Conservation (phyloP, 2,329 filamentous ascomycete genomes). For the Aspergillus sp. region DNA sequence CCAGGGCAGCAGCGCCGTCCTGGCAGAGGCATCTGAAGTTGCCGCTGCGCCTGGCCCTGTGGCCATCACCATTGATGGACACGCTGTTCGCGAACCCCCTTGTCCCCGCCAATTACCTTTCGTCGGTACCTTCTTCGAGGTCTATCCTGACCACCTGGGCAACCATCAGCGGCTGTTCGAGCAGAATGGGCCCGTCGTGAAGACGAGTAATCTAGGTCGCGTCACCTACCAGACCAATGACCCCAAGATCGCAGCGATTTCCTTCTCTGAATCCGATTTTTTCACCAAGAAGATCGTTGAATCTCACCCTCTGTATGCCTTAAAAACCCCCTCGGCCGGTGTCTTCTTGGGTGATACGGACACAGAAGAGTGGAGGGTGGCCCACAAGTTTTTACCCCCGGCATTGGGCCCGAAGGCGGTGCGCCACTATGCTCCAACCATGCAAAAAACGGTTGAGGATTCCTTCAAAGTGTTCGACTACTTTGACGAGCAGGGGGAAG, state of each 20-base stretch:
- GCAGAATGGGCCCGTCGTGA: conserved; percentile 53
- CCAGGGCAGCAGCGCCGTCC: conserved; percentile 9
- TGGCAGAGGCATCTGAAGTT: conserved; percentile 20
- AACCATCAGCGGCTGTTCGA: conserved; percentile 58
- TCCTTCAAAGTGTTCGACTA: conserved; percentile 50
- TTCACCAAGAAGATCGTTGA: conserved; percentile 54
- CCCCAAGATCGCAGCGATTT: conserved; percentile 47
- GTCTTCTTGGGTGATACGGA: conserved; percentile 37
- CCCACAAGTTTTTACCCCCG: conserved; percentile 64
- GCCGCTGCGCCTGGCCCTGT: conserved; percentile 12
- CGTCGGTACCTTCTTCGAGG: conserved; percentile 55
- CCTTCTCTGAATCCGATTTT: conserved; percentile 53
- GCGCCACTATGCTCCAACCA: conserved; percentile 59
- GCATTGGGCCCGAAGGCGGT: conserved; percentile 61
- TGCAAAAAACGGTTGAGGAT: conserved; percentile 56
- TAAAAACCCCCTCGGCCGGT: conserved; percentile 29
- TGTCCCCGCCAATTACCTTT: conserved; percentile 30
- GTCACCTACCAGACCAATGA: conserved; percentile 54
- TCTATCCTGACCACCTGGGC: conserved; percentile 59
- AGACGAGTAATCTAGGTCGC: conserved; percentile 55
- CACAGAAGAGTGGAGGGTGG: conserved; percentile 36
- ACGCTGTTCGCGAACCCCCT: conserved; percentile 26
- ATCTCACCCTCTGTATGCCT: conserved; percentile 28
- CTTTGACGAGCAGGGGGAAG: conserved; percentile 48
- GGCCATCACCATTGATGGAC: conserved; percentile 30